A percentile compares a stretch with the other conserved stretches of the same genome.
These are phyloP conservation scores for Phialemonium atrogriseum DNA, from an alignment of 2,329 filamentous ascomycete species.

Conservation along the genomic window DNA sequence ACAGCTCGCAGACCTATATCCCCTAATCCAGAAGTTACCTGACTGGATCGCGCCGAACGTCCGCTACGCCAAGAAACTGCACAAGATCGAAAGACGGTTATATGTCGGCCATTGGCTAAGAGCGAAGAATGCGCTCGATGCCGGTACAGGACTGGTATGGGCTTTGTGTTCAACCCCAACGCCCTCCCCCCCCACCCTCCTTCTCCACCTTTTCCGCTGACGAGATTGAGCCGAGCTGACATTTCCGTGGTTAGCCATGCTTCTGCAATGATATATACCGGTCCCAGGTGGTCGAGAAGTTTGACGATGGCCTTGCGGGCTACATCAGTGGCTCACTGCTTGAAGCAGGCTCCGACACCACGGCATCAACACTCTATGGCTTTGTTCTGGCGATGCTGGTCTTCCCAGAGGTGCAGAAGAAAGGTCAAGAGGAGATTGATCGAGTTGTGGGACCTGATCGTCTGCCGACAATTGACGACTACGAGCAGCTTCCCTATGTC, in stretches of 20 bases:
- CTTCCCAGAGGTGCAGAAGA: constrained; percentile 28
- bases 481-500: constrained; percentile 5
- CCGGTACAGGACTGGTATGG: no score
- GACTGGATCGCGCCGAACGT: constrained; percentile 26
- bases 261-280: background rate
- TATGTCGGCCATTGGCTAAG: constrained; percentile 27
- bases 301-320: constrained; percentile 16
- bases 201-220: no score
- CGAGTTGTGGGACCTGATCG: constrained; percentile 25
- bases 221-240: no score
- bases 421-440: constrained; percentile 28
- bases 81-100: constrained; percentile 27
- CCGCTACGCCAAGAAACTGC: constrained; percentile 27
- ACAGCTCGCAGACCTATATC: constrained; percentile 11
- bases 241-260: constrained; percentile 9
- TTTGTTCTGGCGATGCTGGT: constrained; percentile 36
- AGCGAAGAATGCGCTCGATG: constrained; percentile 24
- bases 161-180: no score
- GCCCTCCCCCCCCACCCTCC: no score
- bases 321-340: constrained; percentile 23
- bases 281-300: constrained; percentile 6
- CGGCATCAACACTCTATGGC: constrained; percentile 24
- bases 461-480: constrained; percentile 24
- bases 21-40: constrained; percentile 22
- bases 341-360: constrained; percentile 31